Conservation (phyloP, 2,329 filamentous ascomycete genomes). For the Colletotrichum tropicale region DNA sequence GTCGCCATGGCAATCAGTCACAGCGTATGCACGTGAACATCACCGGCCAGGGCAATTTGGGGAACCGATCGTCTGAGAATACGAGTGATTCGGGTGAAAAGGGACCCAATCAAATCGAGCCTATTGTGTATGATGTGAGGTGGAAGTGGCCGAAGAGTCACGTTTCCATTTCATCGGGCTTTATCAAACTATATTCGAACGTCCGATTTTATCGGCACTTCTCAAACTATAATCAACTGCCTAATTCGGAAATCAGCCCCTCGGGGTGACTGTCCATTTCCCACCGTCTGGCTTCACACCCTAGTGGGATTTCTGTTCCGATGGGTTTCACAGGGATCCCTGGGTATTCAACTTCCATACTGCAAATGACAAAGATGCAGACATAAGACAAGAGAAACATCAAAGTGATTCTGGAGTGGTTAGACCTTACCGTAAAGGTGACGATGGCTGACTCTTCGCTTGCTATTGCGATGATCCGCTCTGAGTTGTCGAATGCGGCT, state of each 20-base stretch:
- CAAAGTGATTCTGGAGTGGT: not conserved
- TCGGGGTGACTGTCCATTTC: not conserved
- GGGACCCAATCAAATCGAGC: not conserved
- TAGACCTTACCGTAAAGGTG: not conserved
- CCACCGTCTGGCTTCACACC: not conserved
- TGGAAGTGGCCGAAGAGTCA: not conserved
- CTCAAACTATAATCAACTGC: not conserved
- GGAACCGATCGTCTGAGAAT: not conserved
- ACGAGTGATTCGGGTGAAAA: not conserved
- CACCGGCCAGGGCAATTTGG: not conserved
- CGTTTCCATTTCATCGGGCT: not conserved
- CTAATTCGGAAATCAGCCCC: not conserved
- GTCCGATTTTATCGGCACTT: not conserved
- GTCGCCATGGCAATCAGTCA: not conserved
- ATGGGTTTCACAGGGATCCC: not conserved
- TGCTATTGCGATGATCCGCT: not conserved
- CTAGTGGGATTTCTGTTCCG: not conserved
- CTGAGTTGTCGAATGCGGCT: not conserved
- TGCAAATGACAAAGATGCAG: not conserved
- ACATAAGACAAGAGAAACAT: not conserved
- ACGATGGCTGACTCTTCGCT: not conserved
- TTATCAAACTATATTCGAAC: not conserved
- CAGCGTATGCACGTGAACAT: not conserved
- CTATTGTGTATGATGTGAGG: not conserved
- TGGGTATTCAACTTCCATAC: not conserved